These are phyloP conservation scores for Ganoderma meredithae DNA, from an alignment of 1,284 basidiomycete genomes.

Conservation along the genomic window DNA sequence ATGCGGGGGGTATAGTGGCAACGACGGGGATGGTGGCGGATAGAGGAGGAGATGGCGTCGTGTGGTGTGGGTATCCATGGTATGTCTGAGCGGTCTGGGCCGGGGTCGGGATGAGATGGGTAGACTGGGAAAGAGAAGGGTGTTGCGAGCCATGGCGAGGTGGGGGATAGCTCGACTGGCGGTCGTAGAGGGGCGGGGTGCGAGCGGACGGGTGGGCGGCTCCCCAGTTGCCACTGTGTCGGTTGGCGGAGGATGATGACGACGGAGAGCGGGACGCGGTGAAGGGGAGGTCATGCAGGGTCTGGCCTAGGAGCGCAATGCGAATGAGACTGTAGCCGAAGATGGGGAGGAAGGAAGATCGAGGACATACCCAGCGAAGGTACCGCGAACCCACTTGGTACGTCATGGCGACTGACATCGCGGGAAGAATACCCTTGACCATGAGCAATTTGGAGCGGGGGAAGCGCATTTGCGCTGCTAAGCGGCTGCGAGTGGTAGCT, in stretches of 20 bases:
- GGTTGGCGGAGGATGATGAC: constrained; percentile 14
- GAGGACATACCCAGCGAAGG: constrained; percentile 25
- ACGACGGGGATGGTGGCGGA: constrained; percentile 23
- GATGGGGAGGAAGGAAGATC: constrained; percentile 6
- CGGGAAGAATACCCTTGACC: constrained; percentile 23
- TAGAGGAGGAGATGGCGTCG: constrained; percentile 26
- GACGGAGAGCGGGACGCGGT: constrained; percentile 20
- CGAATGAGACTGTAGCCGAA: constrained; percentile 8
- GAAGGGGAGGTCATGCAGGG: constrained; percentile 34
- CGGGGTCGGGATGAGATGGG: constrained; percentile 36
- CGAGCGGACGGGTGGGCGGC: constrained; percentile 17
- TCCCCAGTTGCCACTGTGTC: constrained; percentile 26
- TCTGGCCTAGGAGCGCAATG: constrained; percentile 26
- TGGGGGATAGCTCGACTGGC: constrained; percentile 21
- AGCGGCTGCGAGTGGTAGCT: constrained; percentile 24
- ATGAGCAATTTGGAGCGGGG: constrained; percentile 20
- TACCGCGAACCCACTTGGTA: constrained; percentile 23
- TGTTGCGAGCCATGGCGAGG: constrained; percentile 21
- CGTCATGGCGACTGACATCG: constrained; percentile 27
- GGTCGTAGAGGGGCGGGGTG: constrained; percentile 25
- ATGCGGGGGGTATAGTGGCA: constrained; percentile 32
- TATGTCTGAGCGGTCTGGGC: constrained; percentile 34
- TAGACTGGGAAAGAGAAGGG: constrained; percentile 32
- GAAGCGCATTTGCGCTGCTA: constrained; percentile 20
- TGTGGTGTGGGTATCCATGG: constrained; percentile 23